Percentiles rank a stretch among this genome's conserved stretches.
Conservation (phyloP, 179 eudicot genomes). For the Drosera spatulata region DNA sequence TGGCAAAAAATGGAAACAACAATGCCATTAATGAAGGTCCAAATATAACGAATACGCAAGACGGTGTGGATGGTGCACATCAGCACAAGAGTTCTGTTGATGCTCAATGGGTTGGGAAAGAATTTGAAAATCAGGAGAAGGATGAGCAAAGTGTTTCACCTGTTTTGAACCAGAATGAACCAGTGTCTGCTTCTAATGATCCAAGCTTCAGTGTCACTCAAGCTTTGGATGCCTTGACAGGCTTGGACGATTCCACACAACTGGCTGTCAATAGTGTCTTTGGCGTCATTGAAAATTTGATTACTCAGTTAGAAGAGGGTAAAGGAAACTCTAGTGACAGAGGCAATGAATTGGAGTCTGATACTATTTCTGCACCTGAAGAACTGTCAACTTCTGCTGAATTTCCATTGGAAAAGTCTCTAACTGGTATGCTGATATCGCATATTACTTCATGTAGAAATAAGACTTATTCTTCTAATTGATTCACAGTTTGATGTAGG, state of each 20-base stretch:
- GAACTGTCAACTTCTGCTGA: constrained; percentile 12
- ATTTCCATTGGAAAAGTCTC: constrained; percentile 12
- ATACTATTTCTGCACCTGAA: constrained; percentile 10
- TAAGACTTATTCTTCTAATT: constrained; percentile 14
- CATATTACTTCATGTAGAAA: constrained; percentile 4
- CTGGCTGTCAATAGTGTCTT: constrained; percentile 89
- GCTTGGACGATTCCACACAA: constrained; percentile 94
- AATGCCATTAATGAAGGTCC: constrained; percentile 20
- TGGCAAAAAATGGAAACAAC: constrained; percentile 12
- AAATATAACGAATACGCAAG: constrained; percentile 15
- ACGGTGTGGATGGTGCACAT: constrained; percentile 24
- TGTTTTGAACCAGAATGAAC: constrained; percentile 24
- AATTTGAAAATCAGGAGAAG: constrained; percentile 20
- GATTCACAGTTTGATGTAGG: constrained; percentile 35
- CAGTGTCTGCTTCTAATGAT: constrained; percentile 18
- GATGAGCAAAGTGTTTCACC: constrained; percentile 35
- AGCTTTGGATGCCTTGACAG: constrained; percentile 78
- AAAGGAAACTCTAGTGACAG: constrained; percentile 17
- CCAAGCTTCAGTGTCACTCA: constrained; percentile 55
- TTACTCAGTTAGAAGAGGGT: constrained; percentile 62
- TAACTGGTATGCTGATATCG: constrained; percentile 16
- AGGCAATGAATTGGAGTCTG: constrained; percentile 15
- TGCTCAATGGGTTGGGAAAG: constrained; percentile 28
- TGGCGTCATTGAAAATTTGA: constrained; percentile 79
- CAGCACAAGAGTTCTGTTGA: constrained; percentile 27